Conservation (phyloP, 1,139 yeast species). For the Hyphopichia khmerensis region DNA sequence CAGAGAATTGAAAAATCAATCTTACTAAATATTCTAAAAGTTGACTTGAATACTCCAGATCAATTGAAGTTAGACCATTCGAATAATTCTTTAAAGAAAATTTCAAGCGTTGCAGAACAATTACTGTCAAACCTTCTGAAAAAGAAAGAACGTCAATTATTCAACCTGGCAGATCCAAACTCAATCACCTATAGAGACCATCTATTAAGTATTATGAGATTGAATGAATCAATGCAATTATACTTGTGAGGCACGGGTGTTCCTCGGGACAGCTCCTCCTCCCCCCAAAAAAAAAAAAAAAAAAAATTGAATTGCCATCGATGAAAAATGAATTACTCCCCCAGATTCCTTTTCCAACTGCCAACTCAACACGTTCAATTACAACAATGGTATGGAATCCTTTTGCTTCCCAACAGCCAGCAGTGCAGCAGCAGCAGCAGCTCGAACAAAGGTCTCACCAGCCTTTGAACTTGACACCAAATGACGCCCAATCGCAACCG, state of each 20-base stretch:
- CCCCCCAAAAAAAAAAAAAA: background rate
- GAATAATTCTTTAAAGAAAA: slow-evolving; percentile 25
- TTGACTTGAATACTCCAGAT: slow-evolving; percentile 29
- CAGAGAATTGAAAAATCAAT: slow-evolving; percentile 28
- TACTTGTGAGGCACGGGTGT: slow-evolving; percentile 20
- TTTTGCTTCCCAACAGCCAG: slow-evolving; percentile 3
- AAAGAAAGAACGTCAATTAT: slow-evolving; percentile 1
- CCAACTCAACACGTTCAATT: no score
- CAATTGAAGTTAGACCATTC: slow-evolving; percentile 28
- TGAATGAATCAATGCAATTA: slow-evolving; percentile 30
- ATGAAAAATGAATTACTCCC: background rate
- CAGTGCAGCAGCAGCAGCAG: no score
- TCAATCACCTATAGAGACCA: slow-evolving; percentile 27
- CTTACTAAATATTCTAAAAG: slow-evolving; percentile 27
- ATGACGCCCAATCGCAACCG: background rate
- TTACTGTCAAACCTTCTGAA: background rate
- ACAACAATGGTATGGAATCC: slow-evolving; percentile 10
- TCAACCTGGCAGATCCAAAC: slow-evolving; percentile 5
- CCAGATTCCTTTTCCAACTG: background rate
- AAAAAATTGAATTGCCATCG: background rate
- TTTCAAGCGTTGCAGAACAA: background rate
- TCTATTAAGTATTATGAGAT: slow-evolving; percentile 29
- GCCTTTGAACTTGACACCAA: slow-evolving; percentile 15
- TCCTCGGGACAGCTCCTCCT: background rate
- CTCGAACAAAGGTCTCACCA: slow-evolving; percentile 39